Evolutionary conservation across 768 basidiomycete species (phyloP), one percentile per base, ranked within the genome.

Genomic region (Sarcomyxa edulis): DNA sequence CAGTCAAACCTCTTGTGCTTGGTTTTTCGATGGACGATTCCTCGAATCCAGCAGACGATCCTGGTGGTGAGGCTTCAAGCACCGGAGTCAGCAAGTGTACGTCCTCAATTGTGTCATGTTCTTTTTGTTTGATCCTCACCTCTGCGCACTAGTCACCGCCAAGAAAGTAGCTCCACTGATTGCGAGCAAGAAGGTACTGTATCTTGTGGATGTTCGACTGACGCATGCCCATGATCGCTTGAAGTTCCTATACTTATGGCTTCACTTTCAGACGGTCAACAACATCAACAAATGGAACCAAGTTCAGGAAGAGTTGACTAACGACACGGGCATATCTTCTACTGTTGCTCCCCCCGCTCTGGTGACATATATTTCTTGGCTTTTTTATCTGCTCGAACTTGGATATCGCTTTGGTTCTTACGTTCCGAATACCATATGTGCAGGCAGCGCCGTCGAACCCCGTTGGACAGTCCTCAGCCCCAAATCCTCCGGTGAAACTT

Each of bases 211-310:
- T 21, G 28, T 25, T 22, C 8, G 30, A n/a, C n/a, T n/a, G n/a
- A 29, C 14, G 43, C 27, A 43, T 43, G 27, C 14, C 31, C 26
- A 39, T 31, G 12, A 10, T 38, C 32, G 33, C 37, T n/a, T n/a
- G 31, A 24, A 22, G 27, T 32, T 32, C 27, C 11, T 32, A 32
- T 23, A 20, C 32, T 19, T 2, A 21, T 33, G 32, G 35, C 29
- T 26, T 44, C 26, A 40, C 40, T 29, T 55, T 14, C 55, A 96
- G 90, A 87, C 81, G 31, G 86, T 76, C 34, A 86, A 76, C 58
- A 92, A 93, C 52, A 97, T 99, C 55, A 82, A 74, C 52, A 97
- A 98, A 57, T 99, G 95, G 96, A 98, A 94, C 56, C 84, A 84
- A 65, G 89, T 94, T 7, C 90, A 95, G 61, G 84, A 84, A 61